Evolutionary conservation across 2,329 filamentous ascomycete genomes (phyloP).

Genomic region (Chrysoporthe cubensis): DNA sequence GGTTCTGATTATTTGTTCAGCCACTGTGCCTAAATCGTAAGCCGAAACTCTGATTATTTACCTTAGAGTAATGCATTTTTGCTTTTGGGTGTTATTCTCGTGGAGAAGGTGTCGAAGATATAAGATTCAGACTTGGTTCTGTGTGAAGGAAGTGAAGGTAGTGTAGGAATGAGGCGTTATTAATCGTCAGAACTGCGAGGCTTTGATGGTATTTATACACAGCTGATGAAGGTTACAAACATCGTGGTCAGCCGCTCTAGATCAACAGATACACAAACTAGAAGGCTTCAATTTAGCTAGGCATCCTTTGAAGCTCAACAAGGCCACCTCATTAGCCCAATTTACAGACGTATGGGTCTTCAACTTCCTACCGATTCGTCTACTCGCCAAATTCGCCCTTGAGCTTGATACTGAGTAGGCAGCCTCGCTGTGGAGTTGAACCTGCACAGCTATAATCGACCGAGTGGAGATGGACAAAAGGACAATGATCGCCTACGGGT

Average conservation of each 20-base stretch:
- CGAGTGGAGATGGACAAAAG: not conserved
- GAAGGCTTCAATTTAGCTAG: not conserved
- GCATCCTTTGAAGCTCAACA: not conserved
- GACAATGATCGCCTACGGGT: not conserved
- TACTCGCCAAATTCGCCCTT: not conserved
- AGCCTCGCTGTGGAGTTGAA: not conserved
- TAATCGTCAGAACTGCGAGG: not conserved
- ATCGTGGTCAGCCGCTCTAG: not conserved
- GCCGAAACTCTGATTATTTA: not conserved
- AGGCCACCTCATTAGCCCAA: not conserved
- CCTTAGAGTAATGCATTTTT: slow-evolving; percentile 2
- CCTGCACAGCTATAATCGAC: not conserved
- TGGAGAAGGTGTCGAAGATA: not conserved
- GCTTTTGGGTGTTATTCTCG: not conserved
- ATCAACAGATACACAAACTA: not conserved
- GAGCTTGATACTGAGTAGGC: not conserved
- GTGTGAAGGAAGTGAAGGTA: not conserved
- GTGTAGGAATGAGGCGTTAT: not conserved
- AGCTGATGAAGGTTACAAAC: not conserved
- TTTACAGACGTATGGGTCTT: not conserved
- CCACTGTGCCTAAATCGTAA: not conserved
- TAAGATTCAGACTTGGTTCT: not conserved
- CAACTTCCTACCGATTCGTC: not conserved
- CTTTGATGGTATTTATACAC: not conserved
- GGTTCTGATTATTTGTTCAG: not conserved